Evolutionary conservation across 2,329 filamentous ascomycete species (phyloP), one percentile per base, ranked within the genome.

Genomic region (Cytospora piceicola): DNA sequence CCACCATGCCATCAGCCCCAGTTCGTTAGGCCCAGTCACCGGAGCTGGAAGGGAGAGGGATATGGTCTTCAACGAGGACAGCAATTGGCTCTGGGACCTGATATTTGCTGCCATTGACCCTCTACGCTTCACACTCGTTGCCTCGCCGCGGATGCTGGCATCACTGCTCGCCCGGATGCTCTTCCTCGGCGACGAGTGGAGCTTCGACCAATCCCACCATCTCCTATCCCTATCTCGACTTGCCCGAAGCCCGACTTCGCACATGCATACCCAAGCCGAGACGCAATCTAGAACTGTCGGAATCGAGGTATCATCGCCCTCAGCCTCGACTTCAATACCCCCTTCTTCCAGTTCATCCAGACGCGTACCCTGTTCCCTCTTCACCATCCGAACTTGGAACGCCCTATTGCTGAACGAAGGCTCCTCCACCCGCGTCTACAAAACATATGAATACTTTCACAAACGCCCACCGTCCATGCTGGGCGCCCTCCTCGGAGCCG

Each of bases 371-470:
- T 77, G 75, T 68, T 74, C 73, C 14, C 76, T 92, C 0, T 82
- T 92, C 54, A 81, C 81, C 30, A 78, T 84, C n/a, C 82, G 85
- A 1, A 83, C 84, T 2, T 94, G 91, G 91, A 82, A 81, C 0
- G 82, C 84, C 22, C 71, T 93, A 0, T 78, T 85, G 2, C 84
- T 93, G 69, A 94, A 94, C 73, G 91, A 94, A 77, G 90, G 90
- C 11, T 92, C 90, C 0, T 92, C 87, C 5, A 83, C 90, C n/a
- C 83, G 83, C 65, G 89, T 87, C 7, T 94, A 92, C 76, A 83
- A 84, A 56, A 88, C 85, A 4, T 90, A 92, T 73, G 88, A 92
- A 71, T 92, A 89, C 76, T 91, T 89, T 72, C 80, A 88, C 42
- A 86, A 87, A 54, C 80, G 82, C 1, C 83, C 89, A 8, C 89